phyloP scores from a whole-genome alignment of 2,329 filamentous ascomycete genomes.

The Graphiopsis chlorocephala region DNA sequence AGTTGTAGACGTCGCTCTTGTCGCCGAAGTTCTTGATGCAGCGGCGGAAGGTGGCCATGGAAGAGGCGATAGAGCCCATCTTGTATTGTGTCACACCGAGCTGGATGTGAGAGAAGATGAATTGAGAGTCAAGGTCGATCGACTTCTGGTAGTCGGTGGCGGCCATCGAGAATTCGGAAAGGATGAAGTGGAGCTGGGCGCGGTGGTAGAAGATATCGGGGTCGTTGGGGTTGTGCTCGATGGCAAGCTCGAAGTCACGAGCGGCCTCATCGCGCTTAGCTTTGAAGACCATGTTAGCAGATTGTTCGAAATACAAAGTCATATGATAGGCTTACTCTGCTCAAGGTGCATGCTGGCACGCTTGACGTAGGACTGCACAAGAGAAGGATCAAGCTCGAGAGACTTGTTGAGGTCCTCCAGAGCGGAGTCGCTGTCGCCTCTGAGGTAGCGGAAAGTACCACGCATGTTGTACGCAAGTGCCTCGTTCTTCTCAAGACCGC shows the following conservation, averaged over 20 bases:
- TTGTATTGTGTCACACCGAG: conserved; percentile 99
- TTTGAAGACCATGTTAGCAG: conserved; percentile 32
- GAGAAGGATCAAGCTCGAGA: conserved; percentile 78
- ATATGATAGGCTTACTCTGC: conserved; percentile 62
- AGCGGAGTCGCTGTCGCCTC: conserved; percentile 81
- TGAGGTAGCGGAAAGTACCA: conserved; percentile 90
- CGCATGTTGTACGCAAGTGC: conserved; percentile 94
- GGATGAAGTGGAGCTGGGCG: conserved; percentile 96
- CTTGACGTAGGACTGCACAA: conserved; percentile 98
- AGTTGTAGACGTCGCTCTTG: conserved; percentile 98
- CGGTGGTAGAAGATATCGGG: conserved; percentile 99
- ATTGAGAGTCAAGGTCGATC: conserved; percentile 90
- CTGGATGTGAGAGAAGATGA: conserved; percentile 99
- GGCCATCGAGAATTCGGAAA: conserved; percentile 85
- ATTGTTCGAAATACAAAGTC: conserved; percentile 24
- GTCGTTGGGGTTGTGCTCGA: conserved; percentile 80
- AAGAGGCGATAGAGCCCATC: conserved; percentile 96
- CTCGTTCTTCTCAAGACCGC: conserved; percentile 76
- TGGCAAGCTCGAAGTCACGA: conserved; percentile 80
- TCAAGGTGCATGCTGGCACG: conserved; percentile 97
- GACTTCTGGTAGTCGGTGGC: conserved; percentile 99
- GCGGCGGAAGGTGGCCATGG: conserved; percentile 95
- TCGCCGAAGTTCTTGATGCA: conserved; percentile 98
- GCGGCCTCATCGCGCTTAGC: conserved; percentile 83
- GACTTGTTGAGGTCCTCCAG: conserved; percentile 86